Conservation (phyloP, 2,329 filamentous ascomycete genomes). For the Nemania sp. region DNA sequence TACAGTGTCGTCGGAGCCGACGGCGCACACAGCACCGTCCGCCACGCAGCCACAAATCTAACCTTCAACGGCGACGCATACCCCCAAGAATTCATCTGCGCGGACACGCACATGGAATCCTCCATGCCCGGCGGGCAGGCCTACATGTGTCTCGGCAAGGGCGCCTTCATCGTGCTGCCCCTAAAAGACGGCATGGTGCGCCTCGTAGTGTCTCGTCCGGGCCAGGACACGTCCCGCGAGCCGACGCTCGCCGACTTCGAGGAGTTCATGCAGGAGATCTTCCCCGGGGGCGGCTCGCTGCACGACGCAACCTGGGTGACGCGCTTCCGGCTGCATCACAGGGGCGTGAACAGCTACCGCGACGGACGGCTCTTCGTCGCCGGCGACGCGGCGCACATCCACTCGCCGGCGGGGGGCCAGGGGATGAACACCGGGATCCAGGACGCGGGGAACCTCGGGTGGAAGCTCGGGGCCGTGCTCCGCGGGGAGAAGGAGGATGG, state of each 20-base stretch:
- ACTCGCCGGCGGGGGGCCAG: constrained; percentile 66
- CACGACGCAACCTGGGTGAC: constrained; percentile 56
- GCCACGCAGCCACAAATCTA: constrained; percentile 52
- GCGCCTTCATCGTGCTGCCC: constrained; percentile 53
- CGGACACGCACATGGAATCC: constrained; percentile 54
- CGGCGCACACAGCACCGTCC: constrained; percentile 58
- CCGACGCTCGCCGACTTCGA: constrained; percentile 52
- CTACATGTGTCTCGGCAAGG: constrained; percentile 50
- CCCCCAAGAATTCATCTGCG: constrained; percentile 59
- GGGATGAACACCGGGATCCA: constrained; percentile 68
- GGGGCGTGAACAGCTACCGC: constrained; percentile 54
- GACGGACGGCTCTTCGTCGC: constrained; percentile 64
- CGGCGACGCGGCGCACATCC: constrained; percentile 69
- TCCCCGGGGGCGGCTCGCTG: constrained; percentile 47
- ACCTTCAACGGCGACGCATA: constrained; percentile 59
- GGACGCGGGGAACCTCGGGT: constrained; percentile 63
- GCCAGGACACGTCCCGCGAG: constrained; percentile 36
- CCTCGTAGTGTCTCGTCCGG: constrained; percentile 46
- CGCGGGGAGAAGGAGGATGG: constrained; percentile 49
- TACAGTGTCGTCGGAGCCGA: constrained; percentile 58
- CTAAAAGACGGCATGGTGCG: constrained; percentile 46
- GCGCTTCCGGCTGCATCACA: constrained; percentile 60
- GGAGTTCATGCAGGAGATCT: constrained; percentile 42
- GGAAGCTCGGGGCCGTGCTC: constrained; percentile 62
- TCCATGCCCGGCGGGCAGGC: constrained; percentile 39